phyloP scores from a whole-genome alignment of 2,329 filamentous ascomycete species.

The Diaporthe citri region DNA sequence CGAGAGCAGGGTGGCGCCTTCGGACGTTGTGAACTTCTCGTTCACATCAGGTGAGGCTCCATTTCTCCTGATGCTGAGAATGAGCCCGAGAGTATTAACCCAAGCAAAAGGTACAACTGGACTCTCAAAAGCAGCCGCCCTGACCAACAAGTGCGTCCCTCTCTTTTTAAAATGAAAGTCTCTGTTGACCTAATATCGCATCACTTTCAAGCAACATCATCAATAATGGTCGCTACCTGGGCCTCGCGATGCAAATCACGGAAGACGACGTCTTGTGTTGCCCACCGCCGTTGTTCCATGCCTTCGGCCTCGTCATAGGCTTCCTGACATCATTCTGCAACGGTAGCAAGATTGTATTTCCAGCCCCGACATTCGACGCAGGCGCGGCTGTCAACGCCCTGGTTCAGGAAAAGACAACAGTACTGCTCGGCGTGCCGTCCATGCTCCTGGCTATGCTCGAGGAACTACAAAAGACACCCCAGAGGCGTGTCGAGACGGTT shows the following conservation, averaged over 20 bases:
- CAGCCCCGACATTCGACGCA: not conserved
- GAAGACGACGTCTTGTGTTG: conserved; percentile 73
- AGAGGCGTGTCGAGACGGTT: not conserved
- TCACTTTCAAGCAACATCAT: not conserved
- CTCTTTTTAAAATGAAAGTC: not conserved
- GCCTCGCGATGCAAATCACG: conserved; percentile 75
- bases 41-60: conserved; percentile 6
- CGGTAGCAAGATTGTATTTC: not conserved
- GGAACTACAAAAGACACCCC: not conserved
- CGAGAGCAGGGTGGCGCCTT: not conserved
- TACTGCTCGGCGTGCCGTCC: not conserved
- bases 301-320: conserved; percentile 79
- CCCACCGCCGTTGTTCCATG: conserved; percentile 75
- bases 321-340: conserved; percentile 72
- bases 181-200: not conserved
- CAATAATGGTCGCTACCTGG: conserved; percentile 52
- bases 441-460: conserved; percentile 1
- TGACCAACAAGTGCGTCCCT: conserved; percentile 2
- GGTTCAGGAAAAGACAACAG: not conserved
- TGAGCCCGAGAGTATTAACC: not conserved
- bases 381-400: not conserved
- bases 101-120: not conserved
- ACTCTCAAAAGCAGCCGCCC: conserved; percentile 4
- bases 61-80: not conserved
- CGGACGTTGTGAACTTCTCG: conserved; percentile 10